Base-by-base conservation (phyloP, 192 early-diverging fungal genomes). In the Podila minutissima region DNA sequence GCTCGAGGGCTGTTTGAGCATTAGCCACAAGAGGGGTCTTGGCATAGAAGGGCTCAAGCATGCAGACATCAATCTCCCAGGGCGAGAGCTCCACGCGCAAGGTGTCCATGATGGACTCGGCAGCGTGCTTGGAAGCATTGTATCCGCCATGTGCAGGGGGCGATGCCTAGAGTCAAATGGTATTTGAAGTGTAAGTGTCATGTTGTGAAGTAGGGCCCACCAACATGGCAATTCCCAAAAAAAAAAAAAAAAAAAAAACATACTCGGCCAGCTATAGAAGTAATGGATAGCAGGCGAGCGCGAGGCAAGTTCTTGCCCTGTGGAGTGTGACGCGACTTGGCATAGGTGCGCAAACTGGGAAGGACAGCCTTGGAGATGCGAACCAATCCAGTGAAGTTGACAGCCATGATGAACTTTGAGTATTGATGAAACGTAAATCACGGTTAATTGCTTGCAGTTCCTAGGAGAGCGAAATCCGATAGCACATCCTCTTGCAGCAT, bases 361-460 rank as follows among this genome's bases (percentile, higher is more conserved):
- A 85, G 49, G 29, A 85, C 46, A 15, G 72, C 75, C 57, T 85
- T 85, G 28, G 77, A 70, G 49, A 83, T 85, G 62, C 75, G 74
- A 35, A 85, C 79, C 29, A 82, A 71, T 10, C 84, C 84, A 68
- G 83, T 85, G 60, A 75, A 85, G 74, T 85, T 85, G 57, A 83
- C 71, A 50, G 83, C 82, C 84, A 85, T 85, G 20, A 82, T 74
- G 79, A 79, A 83, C 77, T 79, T 2, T 29, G 29, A 29, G 29
- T 1, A 29, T 29, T 29, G 29, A 29, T 29, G 29, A 29, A 29
- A 29, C 29, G 29, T 29, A 29, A 35, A 35, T 35, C 33, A n/a
- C 5, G 7, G 38, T 41, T 12, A 41, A 29, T 29, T 3, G 29
- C 29, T 29, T 29, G 29, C 29, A 29, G 29, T 29, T 29, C 29